Percentiles rank a stretch among this genome's conserved stretches.
Conservation (phyloP, 306 rosid genomes). For the Inga leiocalycina region DNA sequence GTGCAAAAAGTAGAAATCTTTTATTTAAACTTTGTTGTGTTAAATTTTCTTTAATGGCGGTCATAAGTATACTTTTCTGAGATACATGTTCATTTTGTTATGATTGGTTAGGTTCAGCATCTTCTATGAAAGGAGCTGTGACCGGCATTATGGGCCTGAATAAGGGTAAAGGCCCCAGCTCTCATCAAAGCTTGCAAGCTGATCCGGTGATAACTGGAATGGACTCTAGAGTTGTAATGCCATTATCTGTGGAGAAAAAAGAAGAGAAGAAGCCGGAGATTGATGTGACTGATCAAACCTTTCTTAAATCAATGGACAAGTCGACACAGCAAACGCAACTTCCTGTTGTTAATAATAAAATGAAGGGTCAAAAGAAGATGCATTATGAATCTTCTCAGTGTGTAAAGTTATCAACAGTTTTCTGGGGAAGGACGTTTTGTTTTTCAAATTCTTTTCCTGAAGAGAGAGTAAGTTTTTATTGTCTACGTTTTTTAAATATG, state of each 20-base stretch:
- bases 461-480: slow-evolving; percentile 63
- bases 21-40: slow-evolving; percentile 11
- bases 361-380: slow-evolving; percentile 38
- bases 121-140: slow-evolving; percentile 50
- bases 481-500: slow-evolving; percentile 20
- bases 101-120: slow-evolving; percentile 38
- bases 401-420: slow-evolving; percentile 57
- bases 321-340: slow-evolving; percentile 44
- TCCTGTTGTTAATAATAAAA: slow-evolving; percentile 42
- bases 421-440: slow-evolving; percentile 63
- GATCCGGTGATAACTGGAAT: slow-evolving; percentile 37
- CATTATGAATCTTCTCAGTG: slow-evolving; percentile 51
- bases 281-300: slow-evolving; percentile 41
- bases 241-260: slow-evolving; percentile 45
- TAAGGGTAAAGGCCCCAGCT: slow-evolving; percentile 50
- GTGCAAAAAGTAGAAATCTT: slow-evolving; percentile 26
- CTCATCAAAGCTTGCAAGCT: slow-evolving; percentile 47
- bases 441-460: slow-evolving; percentile 83
- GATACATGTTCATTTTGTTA: slow-evolving; percentile 32
- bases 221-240: slow-evolving; percentile 47
- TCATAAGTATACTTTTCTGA: slow-evolving; percentile 14
- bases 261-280: slow-evolving; percentile 47
- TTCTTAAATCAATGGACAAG: slow-evolving; percentile 42
- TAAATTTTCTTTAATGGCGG: slow-evolving; percentile 7
- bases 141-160: slow-evolving; percentile 41